Evolutionary conservation across 2,329 filamentous ascomycete genomes (phyloP).

Genomic region (Phaeosphaeria sp.): DNA sequence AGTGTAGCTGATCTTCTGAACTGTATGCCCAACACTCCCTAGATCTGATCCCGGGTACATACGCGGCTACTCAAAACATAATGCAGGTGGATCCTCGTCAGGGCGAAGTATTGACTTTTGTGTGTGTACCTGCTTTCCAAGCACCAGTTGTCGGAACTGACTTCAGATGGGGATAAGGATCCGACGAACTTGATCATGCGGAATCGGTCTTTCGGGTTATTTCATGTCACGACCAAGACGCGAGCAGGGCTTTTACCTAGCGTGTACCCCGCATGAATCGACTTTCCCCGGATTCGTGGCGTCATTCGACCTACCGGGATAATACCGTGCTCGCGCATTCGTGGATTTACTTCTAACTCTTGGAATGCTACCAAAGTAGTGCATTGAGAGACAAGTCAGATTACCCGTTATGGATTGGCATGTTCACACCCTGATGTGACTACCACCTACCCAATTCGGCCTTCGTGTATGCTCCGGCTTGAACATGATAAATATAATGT

Average conservation of each 20-base stretch:
- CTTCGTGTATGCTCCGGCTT: neutral
- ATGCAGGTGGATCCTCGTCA: neutral
- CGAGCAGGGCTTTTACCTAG: slow-evolving; percentile 1
- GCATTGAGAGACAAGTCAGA: neutral
- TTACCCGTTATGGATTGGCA: neutral
- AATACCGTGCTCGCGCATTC: slow-evolving; percentile 3
- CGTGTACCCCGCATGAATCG: neutral
- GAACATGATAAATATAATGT: neutral
- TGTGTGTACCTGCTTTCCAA: neutral
- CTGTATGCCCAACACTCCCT: too few species aligned
- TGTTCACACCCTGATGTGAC: neutral
- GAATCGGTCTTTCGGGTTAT: neutral
- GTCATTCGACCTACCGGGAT: neutral
- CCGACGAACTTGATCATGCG: neutral
- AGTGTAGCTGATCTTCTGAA: too few species aligned
- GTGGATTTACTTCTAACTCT: slow-evolving; percentile 2
- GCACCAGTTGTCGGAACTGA: neutral
- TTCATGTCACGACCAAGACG: neutral
- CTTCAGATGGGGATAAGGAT: neutral
- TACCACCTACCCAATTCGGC: neutral
- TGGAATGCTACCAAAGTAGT: neutral
- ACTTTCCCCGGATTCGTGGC: slow-evolving; percentile 1
- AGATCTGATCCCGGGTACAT: neutral
- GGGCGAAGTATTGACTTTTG: neutral
- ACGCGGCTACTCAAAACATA: neutral